Base-by-base conservation (phyloP, 257 asterid genomes). In the Lavandula angustifolia region DNA sequence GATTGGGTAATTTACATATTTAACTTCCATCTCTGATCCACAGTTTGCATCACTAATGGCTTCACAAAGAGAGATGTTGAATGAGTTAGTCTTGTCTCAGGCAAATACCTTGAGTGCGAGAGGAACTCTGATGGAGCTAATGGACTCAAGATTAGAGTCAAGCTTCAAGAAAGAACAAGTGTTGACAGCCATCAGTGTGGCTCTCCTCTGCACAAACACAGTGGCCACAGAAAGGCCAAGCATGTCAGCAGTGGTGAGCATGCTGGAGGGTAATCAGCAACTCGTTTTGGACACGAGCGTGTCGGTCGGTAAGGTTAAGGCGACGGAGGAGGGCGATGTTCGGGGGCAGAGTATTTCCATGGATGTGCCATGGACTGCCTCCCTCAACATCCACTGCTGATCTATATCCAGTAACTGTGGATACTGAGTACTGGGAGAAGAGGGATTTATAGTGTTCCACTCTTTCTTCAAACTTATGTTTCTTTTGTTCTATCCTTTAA, bases 201-300 rank as follows among this genome's bases (percentile, higher is more conserved):
- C 76, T 5, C 85, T 87, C 49, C 82, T 33, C 4, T 87, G 95
- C 78, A 70, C 95, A 4, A 67, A 77, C 51, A 65, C 51, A 3
- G 60, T 72, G 7, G 67, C 86, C 1, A 56, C 82, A 0, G 82
- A 62, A 50, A 80, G 95, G 67, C 95, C 95, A 16, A 78, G 27
- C 8, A 87, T 87, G 92, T 82, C 95, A 1, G 69, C 70, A 0
- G 89, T 80, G 13, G 86, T 87, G 13, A 79, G 89, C 81, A 77
- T 84, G 73, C 84, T 87, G 0, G 95, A 82, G 65, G 87, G 91
- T 9, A 71, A 54, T 34, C 13, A 31, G 7, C 62, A 55, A 35
- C 62, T 72, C 0, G 68, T 62, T 47, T 69, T 80, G 1, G 77
- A 61, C 13, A 6, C 58, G 33, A 54, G 22, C 32, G 33, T 34